Evolutionary conservation across 331 rosid genomes (phyloP).

Genomic region (Quercus phellos): DNA sequence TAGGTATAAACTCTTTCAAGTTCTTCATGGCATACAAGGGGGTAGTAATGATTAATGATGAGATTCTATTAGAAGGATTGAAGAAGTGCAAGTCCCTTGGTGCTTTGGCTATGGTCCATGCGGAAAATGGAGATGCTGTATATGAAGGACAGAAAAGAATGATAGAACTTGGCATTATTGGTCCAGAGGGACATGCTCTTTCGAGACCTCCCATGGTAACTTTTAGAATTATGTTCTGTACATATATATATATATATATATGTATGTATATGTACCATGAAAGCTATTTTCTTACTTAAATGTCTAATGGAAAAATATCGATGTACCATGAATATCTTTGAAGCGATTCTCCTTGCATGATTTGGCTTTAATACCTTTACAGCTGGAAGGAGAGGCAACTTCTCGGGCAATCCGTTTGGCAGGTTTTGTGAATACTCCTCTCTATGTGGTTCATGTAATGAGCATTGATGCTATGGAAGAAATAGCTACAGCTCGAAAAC

Average conservation of each 20-base stretch:
- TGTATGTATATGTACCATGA: no score
- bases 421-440: constrained; percentile 75
- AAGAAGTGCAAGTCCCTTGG: constrained; percentile 86
- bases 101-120: constrained; percentile 94
- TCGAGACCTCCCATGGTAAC: constrained; percentile 79
- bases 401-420: constrained; percentile 87
- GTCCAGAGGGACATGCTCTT: constrained; percentile 91
- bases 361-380: constrained; percentile 28
- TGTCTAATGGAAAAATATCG: no score
- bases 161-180: constrained; percentile 85
- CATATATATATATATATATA: no score
- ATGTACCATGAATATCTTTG: neutral
- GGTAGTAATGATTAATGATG: constrained; percentile 67
- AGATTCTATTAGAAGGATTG: constrained; percentile 70
- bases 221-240: neutral
- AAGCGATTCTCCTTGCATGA: neutral
- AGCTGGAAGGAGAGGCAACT: constrained; percentile 98
- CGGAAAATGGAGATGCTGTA: constrained; percentile 89
- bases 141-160: constrained; percentile 75
- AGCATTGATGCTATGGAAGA: constrained; percentile 98
- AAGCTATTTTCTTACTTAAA: no score
- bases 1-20: constrained; percentile 90
- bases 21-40: constrained; percentile 91
- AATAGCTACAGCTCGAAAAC: constrained; percentile 78
- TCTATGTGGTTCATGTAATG: constrained; percentile 94